phyloP scores from a whole-genome alignment of 495 filamentous ascomycete genomes.

The Neurospora sublineolata region DNA sequence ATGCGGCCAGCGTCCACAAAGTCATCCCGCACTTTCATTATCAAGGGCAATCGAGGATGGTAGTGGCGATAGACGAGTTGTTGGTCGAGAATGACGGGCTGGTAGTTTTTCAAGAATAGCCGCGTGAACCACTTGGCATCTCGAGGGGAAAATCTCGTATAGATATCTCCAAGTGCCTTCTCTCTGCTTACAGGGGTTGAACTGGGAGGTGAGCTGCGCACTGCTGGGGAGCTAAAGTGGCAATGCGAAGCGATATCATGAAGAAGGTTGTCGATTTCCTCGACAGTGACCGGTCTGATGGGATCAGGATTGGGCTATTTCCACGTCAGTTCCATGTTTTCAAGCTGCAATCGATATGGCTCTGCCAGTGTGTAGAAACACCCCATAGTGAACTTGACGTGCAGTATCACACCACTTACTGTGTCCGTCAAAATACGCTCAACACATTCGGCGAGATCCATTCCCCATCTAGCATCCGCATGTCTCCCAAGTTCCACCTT shows the following conservation, averaged over 20 bases:
- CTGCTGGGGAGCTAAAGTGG: slow-evolving; percentile 54
- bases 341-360: neutral
- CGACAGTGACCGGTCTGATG: slow-evolving; percentile 45
- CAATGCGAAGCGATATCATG: slow-evolving; percentile 51
- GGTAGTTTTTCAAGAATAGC: slow-evolving; percentile 65
- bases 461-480: slow-evolving; percentile 36
- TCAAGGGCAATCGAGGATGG: slow-evolving; percentile 47
- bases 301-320: slow-evolving; percentile 27
- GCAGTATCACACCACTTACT: slow-evolving; percentile 29
- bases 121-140: slow-evolving; percentile 88
- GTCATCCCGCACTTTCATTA: slow-evolving; percentile 56
- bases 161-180: slow-evolving; percentile 40
- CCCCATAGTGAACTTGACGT: slow-evolving; percentile 3
- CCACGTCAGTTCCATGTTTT: slow-evolving; percentile 1
- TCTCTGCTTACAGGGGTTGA: slow-evolving; percentile 28
- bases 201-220: slow-evolving; percentile 38
- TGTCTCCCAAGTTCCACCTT: slow-evolving; percentile 52
- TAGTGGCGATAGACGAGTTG: slow-evolving; percentile 36
- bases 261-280: slow-evolving; percentile 63
- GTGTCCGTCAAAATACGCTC: slow-evolving; percentile 53
- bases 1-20: slow-evolving; percentile 24
- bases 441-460: slow-evolving; percentile 61
- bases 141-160: slow-evolving; percentile 47
- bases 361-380: neutral
- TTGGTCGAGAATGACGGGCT: slow-evolving; percentile 43